These are phyloP conservation scores for Penicillium sp. DNA, from an alignment of 2,329 filamentous ascomycete species.

Conservation along the genomic window DNA sequence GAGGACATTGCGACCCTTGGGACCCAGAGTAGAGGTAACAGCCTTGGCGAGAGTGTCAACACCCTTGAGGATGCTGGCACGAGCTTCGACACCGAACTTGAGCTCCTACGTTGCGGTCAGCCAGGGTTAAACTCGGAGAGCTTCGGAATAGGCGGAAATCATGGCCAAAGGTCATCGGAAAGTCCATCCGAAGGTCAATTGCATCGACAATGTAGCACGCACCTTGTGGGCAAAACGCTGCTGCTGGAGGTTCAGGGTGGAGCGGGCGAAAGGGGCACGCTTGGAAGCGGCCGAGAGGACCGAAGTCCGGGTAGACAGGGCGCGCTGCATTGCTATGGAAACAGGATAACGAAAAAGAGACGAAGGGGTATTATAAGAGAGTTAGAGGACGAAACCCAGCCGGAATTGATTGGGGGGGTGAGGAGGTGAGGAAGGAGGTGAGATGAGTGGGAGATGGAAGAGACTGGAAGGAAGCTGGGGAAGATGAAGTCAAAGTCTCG, in stretches of 20 bases:
- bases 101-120: constrained; percentile 69
- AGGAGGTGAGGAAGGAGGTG: constrained; percentile 14
- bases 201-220: constrained; percentile 33
- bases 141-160: constrained; percentile 27
- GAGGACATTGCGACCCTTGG: constrained; percentile 96
- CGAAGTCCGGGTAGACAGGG: constrained; percentile 81
- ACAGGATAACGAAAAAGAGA: constrained; percentile 23
- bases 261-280: constrained; percentile 62
- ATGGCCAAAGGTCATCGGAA: constrained; percentile 1
- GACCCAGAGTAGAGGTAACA: constrained; percentile 92
- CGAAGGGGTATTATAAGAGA: constrained; percentile 27
- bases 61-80: constrained; percentile 85
- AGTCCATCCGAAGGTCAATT: constrained; percentile 3
- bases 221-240: constrained; percentile 98
- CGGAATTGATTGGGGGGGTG: constrained; percentile 30
- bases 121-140: constrained; percentile 10
- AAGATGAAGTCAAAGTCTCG: constrained; percentile 44
- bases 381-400: constrained; percentile 35
- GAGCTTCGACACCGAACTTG: constrained; percentile 95
- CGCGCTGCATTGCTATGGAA: constrained; percentile 77
- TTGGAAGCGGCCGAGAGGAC: constrained; percentile 66
- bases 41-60: constrained; percentile 96
- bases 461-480: constrained; percentile 33
- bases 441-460: constrained; percentile 20
- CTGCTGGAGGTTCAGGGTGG: constrained; percentile 75